A percentile compares a stretch with the other conserved stretches of the same genome.
phyloP scores from a whole-genome alignment of 768 basidiomycete species.

The Cyclocybe cylindracea region DNA sequence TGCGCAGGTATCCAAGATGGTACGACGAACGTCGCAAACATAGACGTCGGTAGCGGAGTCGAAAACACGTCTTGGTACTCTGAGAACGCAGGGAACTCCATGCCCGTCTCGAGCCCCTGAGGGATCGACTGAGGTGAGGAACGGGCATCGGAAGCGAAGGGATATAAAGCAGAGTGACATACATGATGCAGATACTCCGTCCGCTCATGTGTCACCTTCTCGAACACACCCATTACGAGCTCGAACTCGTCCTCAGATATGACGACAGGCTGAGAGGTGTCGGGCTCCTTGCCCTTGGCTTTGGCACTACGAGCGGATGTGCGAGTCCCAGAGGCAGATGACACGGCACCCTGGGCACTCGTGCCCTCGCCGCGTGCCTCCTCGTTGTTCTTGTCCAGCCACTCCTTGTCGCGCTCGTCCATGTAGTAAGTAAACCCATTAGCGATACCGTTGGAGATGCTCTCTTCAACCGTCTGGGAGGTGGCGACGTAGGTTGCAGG shows the following conservation, averaged over 20 bases:
- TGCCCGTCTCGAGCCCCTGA: slow-evolving; percentile 67
- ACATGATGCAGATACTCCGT: slow-evolving; percentile 91
- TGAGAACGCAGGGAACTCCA: slow-evolving; percentile 70
- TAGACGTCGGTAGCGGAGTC: slow-evolving; percentile 52
- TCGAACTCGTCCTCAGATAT: slow-evolving; percentile 95
- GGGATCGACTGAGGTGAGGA: slow-evolving; percentile 3
- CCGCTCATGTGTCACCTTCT: slow-evolving; percentile 87
- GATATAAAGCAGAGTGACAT: slow-evolving; percentile 35
- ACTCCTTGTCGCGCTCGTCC: slow-evolving; percentile 95
- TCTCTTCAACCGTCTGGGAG: slow-evolving; percentile 86
- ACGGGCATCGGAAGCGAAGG: no score
- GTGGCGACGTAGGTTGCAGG: slow-evolving; percentile 77
- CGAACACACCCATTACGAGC: slow-evolving; percentile 91
- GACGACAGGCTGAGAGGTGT: slow-evolving; percentile 57
- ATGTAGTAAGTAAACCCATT: slow-evolving; percentile 88
- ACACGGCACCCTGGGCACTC: slow-evolving; percentile 68
- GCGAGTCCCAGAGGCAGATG: slow-evolving; percentile 49
- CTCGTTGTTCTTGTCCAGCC: slow-evolving; percentile 92
- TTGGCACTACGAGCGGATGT: slow-evolving; percentile 71
- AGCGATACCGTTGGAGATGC: slow-evolving; percentile 55
- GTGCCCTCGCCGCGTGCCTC: slow-evolving; percentile 85
- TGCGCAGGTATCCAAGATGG: slow-evolving; percentile 74
- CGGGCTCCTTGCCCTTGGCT: slow-evolving; percentile 84
- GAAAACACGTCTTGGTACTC: slow-evolving; percentile 75
- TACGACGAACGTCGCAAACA: slow-evolving; percentile 68